Evolutionary conservation across 2,329 filamentous ascomycete species (phyloP).

Genomic region (Aspergillus texensis): DNA sequence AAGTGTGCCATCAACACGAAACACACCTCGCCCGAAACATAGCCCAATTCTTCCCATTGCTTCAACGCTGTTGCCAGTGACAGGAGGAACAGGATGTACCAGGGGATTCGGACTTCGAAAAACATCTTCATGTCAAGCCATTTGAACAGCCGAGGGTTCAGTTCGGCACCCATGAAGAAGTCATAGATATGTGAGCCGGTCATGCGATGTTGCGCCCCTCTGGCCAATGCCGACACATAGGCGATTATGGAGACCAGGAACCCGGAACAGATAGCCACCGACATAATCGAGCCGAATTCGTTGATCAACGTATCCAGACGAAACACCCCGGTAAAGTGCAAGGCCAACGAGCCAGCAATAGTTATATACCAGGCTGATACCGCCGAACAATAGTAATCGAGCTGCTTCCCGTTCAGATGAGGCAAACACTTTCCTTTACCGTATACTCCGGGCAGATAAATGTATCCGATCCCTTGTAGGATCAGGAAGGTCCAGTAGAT

Average conservation of each 20-base stretch:
- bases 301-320: constrained; percentile 87
- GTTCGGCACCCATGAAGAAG: constrained; percentile 87
- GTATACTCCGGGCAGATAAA: constrained; percentile 82
- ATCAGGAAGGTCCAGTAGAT: constrained; percentile 95
- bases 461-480: constrained; percentile 79
- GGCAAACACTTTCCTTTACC: constrained; percentile 84
- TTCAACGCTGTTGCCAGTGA: constrained; percentile 72
- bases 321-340: constrained; percentile 84
- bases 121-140: constrained; percentile 94
- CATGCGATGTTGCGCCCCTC: constrained; percentile 88
- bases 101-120: constrained; percentile 89
- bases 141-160: constrained; percentile 81
- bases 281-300: constrained; percentile 90
- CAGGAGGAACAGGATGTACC: constrained; percentile 84
- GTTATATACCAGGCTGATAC: constrained; percentile 84
- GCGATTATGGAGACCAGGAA: constrained; percentile 79
- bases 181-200: constrained; percentile 79
- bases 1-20: constrained; percentile 88
- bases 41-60: constrained; percentile 81
- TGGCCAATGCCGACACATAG: constrained; percentile 79
- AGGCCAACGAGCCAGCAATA: constrained; percentile 64
- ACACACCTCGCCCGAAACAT: constrained; percentile 76
- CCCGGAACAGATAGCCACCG: constrained; percentile 87
- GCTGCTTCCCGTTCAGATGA: constrained; percentile 77
- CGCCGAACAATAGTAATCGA: constrained; percentile 92